A percentile compares a stretch with the other conserved stretches of the same genome.
Evolutionary conservation across 2,329 filamentous ascomycete genomes (phyloP).

Genomic region (Colletotrichum musae): DNA sequence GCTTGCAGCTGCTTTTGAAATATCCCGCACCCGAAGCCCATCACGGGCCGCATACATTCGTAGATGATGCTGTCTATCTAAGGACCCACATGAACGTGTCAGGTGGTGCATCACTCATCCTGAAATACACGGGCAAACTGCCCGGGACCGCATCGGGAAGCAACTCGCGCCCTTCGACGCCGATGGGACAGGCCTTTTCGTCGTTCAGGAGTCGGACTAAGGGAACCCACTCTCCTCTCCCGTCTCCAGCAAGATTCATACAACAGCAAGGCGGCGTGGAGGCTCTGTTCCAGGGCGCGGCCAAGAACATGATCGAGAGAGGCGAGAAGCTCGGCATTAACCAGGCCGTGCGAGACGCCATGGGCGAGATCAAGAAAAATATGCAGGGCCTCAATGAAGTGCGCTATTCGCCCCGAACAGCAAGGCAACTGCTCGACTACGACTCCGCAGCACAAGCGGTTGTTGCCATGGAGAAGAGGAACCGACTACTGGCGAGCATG

Average conservation of each 20-base stretch:
- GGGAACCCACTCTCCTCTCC: slow-evolving; percentile 60
- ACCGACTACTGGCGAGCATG: slow-evolving; percentile 76
- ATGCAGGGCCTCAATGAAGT: slow-evolving; percentile 77
- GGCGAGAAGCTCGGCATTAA: slow-evolving; percentile 85
- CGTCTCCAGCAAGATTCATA: slow-evolving; percentile 65
- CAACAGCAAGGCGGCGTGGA: slow-evolving; percentile 75
- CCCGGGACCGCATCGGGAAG: slow-evolving; percentile 52
- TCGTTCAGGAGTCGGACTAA: slow-evolving; percentile 59
- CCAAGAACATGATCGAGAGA: slow-evolving; percentile 80
- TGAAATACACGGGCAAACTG: slow-evolving; percentile 76
- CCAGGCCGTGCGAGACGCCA: slow-evolving; percentile 83
- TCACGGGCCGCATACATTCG: slow-evolving; percentile 81
- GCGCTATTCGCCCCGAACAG: slow-evolving; percentile 58
- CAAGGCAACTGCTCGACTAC: slow-evolving; percentile 54
- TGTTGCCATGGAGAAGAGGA: slow-evolving; percentile 73
- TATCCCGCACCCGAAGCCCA: slow-evolving; percentile 79
- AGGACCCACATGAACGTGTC: slow-evolving; percentile 73
- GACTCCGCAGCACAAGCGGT: slow-evolving; percentile 55
- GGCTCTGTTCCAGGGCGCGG: slow-evolving; percentile 81
- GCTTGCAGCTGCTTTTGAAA: slow-evolving; percentile 84
- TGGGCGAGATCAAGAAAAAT: slow-evolving; percentile 84
- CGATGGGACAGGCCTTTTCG: slow-evolving; percentile 38
- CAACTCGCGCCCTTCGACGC: slow-evolving; percentile 42
- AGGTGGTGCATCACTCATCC: slow-evolving; percentile 76
- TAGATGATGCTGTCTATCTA: slow-evolving; percentile 87